Evolutionary conservation across 257 asterid genomes (phyloP), one percentile per base, ranked within the genome.

Genomic region (Mentha longifolia): DNA sequence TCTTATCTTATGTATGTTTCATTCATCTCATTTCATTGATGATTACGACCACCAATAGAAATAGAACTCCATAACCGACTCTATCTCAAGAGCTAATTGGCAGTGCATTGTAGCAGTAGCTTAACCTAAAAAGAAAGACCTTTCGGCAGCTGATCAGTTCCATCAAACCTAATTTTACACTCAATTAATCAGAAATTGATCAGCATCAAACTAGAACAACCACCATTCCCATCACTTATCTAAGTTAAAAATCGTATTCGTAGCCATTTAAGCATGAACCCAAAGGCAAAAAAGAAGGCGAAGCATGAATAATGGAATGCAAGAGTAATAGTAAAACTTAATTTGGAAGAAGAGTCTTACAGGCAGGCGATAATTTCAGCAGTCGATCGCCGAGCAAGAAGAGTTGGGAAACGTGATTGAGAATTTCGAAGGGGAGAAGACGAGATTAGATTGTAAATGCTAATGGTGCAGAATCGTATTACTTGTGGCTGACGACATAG

Each of bases 361-460:
- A 61, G 58, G 60, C 70, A 20, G 28, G 61, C 71, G 65, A 68
- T 22, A 71, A 77, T 77, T 77, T 66, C 74, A 72, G 46, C 74
- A 49, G 19, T 22, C 61, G 81, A 72, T 77, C 10, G 64, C 35
- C 47, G 41, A 61, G 69, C 25, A 46, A 68, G 33, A 46, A 68
- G 33, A 57, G 51, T 37, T 46, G 17, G 73, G 69, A 9, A 22
- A 17, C 67, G 67, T 22, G 42, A 77, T 59, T 33, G 51, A 20
- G 17, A 43, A 39, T 6, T 31, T 37, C 17, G 71, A 61, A 60
- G 37, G 72, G 37, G 70, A 50, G 57, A 49, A 70, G 73, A 25
- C 50, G 66, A 64, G 52, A 72, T 73, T 65, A 17, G 70, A 57
- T 60, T 72, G 72, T 41, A 57, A 68, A 69, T 39, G 70, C 73